Evolutionary conservation across 805 yeast species (phyloP), one percentile per base, ranked within the genome.

Genomic region (Candida alai): DNA sequence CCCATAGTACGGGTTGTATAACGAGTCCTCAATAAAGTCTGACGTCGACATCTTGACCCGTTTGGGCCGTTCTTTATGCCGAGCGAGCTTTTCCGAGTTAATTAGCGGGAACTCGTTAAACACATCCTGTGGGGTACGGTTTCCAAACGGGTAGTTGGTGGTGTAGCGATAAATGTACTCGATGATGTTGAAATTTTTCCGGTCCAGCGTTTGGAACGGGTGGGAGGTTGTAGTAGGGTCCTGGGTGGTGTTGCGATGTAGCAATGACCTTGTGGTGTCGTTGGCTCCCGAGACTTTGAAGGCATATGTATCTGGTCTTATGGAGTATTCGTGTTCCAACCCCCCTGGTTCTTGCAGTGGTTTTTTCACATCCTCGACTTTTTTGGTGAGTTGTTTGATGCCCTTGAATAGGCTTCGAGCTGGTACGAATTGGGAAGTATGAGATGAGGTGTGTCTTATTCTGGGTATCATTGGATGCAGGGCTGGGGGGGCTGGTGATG

Each of bases 21-120:
- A 59, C 13, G 90, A 80, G 53, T 86, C 94, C 47, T 85, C 94
- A 37, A 86, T 87, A 57, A 83, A 87, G 48, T 84, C 95, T 8
- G 84, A 63, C 0, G 80, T 60, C n/a, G 80, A 61, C 89, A 86
- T 80, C 52, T 82, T 80, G 5, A 77, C 73, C 18, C 71, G 67
- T 20, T 45, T 60, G 0, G 95, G 95, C 20, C 89, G 59, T 30
- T 51, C 54, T 44, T 47, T 59, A 47, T 31, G 48, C 45, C 46
- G 48, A 1, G 64, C 46, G 33, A 68, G 38, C 20, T 53, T 56
- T n/a, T 52, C 45, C 1, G 66, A 58, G 30, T 45, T 62, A 7
- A 62, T 57, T 32, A 40, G 41, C 0, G 71, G 70, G 34, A 49
- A 65, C 27, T 48, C 48, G 34, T 64, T 53, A 41, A 55, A 66